These are phyloP conservation scores for Ganoderma sinense DNA, from an alignment of 1,284 basidiomycete genomes.

Conservation along the genomic window DNA sequence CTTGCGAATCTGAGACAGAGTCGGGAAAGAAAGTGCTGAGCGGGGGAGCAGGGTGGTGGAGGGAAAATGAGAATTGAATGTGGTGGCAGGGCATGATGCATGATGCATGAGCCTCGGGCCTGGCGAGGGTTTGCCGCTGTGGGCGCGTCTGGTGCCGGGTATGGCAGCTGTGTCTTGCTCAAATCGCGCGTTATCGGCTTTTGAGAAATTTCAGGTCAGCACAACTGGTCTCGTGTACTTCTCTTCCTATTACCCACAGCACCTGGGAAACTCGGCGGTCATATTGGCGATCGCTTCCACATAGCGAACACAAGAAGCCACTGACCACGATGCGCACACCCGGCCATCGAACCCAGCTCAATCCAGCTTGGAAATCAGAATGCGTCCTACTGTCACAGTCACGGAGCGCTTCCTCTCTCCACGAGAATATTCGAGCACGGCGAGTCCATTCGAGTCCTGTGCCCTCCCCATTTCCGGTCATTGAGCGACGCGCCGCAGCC, in stretches of 20 bases:
- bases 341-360: constrained; percentile 15
- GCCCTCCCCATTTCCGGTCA: constrained; percentile 15
- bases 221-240: constrained; percentile 18
- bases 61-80: neutral
- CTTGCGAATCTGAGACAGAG: constrained; percentile 20
- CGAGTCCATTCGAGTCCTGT: constrained; percentile 18
- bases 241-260: constrained; percentile 17
- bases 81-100: neutral
- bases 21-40: neutral
- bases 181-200: constrained; percentile 17
- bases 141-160: constrained; percentile 8
- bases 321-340: constrained; percentile 23
- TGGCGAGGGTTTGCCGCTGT: constrained; percentile 2
- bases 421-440: constrained; percentile 15
- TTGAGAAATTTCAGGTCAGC: constrained; percentile 1
- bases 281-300: constrained; percentile 22
- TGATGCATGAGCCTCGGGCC: neutral
- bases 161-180: constrained; percentile 1
- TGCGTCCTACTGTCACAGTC: constrained; percentile 22
- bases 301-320: constrained; percentile 15
- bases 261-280: constrained; percentile 11
- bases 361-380: constrained; percentile 29
- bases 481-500: constrained; percentile 10
- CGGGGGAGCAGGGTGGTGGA: constrained; percentile 16
- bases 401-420: constrained; percentile 23